Conservation (phyloP, 163 green algal genomes). For the Scenedesmus sp. region DNA sequence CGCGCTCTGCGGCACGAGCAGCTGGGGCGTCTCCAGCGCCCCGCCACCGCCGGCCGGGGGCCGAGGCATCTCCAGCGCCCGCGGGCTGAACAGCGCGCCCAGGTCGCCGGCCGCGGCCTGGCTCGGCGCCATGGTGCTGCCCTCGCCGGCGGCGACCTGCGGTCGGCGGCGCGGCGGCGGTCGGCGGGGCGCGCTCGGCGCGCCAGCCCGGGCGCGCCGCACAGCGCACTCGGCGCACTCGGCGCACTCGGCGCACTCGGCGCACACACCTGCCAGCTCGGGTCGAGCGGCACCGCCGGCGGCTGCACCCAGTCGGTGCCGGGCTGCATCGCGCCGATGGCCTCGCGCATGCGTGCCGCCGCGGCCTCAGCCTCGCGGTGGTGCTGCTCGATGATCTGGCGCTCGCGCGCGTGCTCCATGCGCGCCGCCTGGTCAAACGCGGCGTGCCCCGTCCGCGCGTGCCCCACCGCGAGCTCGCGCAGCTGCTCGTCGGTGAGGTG, state of each 20-base stretch:
- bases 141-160: constrained; percentile 28
- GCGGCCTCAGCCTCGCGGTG: constrained; percentile 31
- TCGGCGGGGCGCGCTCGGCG: too few relatives aligned
- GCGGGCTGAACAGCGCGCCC: not conserved
- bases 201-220: too few relatives aligned
- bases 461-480: not conserved
- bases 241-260: too few relatives aligned
- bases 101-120: not conserved
- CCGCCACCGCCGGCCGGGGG: too few relatives aligned
- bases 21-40: constrained; percentile 10
- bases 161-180: too few relatives aligned
- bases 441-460: not conserved
- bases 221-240: too few relatives aligned
- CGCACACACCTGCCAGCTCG: constrained; percentile 12
- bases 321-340: constrained; percentile 23
- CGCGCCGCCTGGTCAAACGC: constrained; percentile 8
- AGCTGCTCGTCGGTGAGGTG: constrained; percentile 36
- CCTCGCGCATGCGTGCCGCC: constrained; percentile 5
- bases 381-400: constrained; percentile 35
- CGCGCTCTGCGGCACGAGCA: constrained; percentile 7
- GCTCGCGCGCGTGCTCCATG: constrained; percentile 37
- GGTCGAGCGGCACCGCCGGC: constrained; percentile 6
- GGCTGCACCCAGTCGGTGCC: not conserved
- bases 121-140: constrained; percentile 1
- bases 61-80: not conserved